Conservation (phyloP, 768 basidiomycete species). For the Stropharia rugosoannulata region DNA sequence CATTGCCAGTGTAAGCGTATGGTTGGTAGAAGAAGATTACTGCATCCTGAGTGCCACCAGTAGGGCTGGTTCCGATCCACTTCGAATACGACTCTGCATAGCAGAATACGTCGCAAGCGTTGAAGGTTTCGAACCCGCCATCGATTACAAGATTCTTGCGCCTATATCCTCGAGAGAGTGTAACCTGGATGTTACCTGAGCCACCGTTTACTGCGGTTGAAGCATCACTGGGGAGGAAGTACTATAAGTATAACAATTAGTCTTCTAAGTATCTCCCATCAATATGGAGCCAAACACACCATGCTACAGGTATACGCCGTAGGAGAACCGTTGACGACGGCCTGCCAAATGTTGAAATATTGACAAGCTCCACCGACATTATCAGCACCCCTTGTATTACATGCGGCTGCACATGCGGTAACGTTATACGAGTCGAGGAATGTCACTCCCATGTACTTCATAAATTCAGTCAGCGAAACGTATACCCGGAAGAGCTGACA, state of each 20-base stretch:
- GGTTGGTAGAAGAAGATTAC: conserved; percentile 36
- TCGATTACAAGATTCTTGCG: conserved; percentile 35
- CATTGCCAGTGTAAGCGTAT: conserved; percentile 36
- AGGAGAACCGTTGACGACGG: conserved; percentile 36
- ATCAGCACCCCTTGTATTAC: conserved; percentile 38
- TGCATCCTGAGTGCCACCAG: conserved; percentile 37
- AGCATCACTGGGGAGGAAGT: conserved; percentile 37
- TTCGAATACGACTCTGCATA: conserved; percentile 28
- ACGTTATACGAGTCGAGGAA: conserved; percentile 44
- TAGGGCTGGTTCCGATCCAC: conserved; percentile 35
- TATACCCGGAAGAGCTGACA: background rate
- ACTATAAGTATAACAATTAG: conserved; percentile 23
- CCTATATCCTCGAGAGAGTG: conserved; percentile 40
- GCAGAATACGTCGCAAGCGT: conserved; percentile 29
- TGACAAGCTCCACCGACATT: conserved; percentile 38
- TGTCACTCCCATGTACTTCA: conserved; percentile 45
- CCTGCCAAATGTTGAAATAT: conserved; percentile 51
- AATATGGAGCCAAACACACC: background rate
- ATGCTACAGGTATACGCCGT: conserved; percentile 45
- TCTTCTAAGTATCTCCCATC: no score
- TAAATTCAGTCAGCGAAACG: background rate
- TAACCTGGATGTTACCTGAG: conserved; percentile 39
- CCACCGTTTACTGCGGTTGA: conserved; percentile 43
- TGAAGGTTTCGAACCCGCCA: conserved; percentile 41
- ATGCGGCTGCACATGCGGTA: conserved; percentile 37